These are phyloP conservation scores for Phytophthora quininea DNA, from an alignment of 352 stramenopile genomes.

Conservation along the genomic window DNA sequence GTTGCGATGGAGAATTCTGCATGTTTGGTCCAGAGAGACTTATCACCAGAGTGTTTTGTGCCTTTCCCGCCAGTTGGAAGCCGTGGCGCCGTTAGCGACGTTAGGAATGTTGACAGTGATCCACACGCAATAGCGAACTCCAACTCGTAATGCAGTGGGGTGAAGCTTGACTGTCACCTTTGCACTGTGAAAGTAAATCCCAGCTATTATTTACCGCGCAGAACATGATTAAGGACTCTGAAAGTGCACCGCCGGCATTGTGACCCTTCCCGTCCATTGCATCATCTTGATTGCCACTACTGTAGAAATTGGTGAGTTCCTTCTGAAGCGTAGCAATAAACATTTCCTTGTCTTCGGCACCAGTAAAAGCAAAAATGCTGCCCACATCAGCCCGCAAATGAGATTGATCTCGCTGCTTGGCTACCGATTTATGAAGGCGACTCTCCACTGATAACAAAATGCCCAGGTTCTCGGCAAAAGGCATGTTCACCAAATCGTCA, in stretches of 20 bases:
- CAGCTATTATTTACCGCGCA: conserved; percentile 61
- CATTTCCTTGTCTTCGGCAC: conserved; percentile 35
- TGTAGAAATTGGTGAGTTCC: conserved; percentile 18
- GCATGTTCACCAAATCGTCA: conserved; percentile 5
- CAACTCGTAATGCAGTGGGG: conserved; percentile 33
- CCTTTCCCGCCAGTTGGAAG: conserved; percentile 14
- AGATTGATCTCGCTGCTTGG: conserved; percentile 58
- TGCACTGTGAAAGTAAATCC: conserved; percentile 56
- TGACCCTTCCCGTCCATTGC: neutral
- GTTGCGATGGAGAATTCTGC: conserved; percentile 46
- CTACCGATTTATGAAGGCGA: conserved; percentile 23
- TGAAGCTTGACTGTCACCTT: conserved; percentile 13
- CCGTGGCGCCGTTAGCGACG: conserved; percentile 37
- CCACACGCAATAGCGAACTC: conserved; percentile 59
- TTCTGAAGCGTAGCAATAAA: conserved; percentile 42
- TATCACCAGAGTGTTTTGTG: conserved; percentile 11
- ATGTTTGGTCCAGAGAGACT: conserved; percentile 18
- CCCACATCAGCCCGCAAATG: conserved; percentile 53
- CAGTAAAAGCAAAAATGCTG: conserved; percentile 51
- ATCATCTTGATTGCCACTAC: conserved; percentile 2
- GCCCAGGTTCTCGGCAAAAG: conserved; percentile 25
- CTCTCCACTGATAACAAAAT: conserved; percentile 25
- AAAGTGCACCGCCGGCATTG: conserved; percentile 8
- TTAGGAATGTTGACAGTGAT: conserved; percentile 52
- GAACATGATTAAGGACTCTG: conserved; percentile 60